Evolutionary conservation across 1,284 basidiomycete species (phyloP), one percentile per base, ranked within the genome.

Genomic region (Pyrrhoderma lamaoense): DNA sequence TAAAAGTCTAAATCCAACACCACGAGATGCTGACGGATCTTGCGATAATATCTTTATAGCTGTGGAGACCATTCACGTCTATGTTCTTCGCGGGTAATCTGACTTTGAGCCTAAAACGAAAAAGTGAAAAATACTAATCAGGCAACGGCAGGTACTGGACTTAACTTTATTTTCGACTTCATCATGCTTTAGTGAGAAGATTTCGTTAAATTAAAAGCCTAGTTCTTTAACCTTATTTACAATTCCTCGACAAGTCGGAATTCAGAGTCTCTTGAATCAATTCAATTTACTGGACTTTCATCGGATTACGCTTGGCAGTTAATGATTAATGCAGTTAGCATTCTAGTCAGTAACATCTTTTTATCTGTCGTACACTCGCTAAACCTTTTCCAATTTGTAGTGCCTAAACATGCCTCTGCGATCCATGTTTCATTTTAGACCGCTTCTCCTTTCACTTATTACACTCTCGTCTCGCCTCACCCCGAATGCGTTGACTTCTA

Each of bases 51-150:
- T 16, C 18, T 31, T 18, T 16, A 9, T 64, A 93, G 80, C 22
- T 93, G 45, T 92, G 89, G 87, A 74, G 91, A 58, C 58, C 86
- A 8, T 77, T 79, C 60, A 85, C 88, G 1, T 82, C 80, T 45
- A 86, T 92, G 72, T 89, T 92, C 62, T 70, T 83, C 22, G 89
- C 84, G 59, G 75, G 87, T 85, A 51, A 16, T 40, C 50, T 48
- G 53, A 14, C 19, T 27, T 16, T 21, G 25, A 21, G 27, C n/a
- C n/a, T 40, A 40, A 7, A n/a, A n/a, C n/a, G 21, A 5, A 7
- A 40, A 40, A 31, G 27, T 31, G 45, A 37, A 31, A 35, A 19
- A 19, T 42, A 19, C 19, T 43, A 18, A 35, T 18, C 11, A 42
- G 14, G 27, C 27, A 31, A 31, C 16, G 52, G 25, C 47, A 85